These are phyloP conservation scores for Chytriomyces sp. DNA, from an alignment of 192 early-diverging fungal species.

Conservation along the genomic window DNA sequence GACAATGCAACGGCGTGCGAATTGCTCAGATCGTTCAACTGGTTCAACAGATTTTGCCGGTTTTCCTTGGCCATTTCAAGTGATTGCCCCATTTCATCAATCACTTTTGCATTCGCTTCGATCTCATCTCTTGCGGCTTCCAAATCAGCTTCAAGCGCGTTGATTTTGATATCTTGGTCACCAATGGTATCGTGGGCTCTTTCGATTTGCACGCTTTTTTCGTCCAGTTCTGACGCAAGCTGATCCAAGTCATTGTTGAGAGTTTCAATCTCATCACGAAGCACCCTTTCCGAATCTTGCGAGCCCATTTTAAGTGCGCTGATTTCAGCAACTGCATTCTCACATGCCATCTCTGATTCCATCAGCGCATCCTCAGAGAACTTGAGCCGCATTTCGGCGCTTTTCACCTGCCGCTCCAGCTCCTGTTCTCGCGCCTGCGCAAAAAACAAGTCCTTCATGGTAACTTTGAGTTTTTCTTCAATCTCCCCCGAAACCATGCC, in stretches of 20 bases:
- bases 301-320: slow-evolving; percentile 3
- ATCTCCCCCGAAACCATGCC: slow-evolving; percentile 26
- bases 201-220: slow-evolving; percentile 18
- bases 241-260: slow-evolving; percentile 11
- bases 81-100: neutral
- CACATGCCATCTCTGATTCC: slow-evolving; percentile 23
- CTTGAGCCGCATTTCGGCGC: slow-evolving; percentile 23
- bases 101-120: slow-evolving; percentile 1
- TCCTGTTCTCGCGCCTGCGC: slow-evolving; percentile 22
- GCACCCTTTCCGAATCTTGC: neutral
- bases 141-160: slow-evolving; percentile 27
- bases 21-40: neutral
- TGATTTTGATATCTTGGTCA: slow-evolving; percentile 22
- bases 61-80: neutral
- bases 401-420: slow-evolving; percentile 18
- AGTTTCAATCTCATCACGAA: slow-evolving; percentile 5
- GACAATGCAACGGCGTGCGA: slow-evolving; percentile 2
- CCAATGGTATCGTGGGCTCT: slow-evolving; percentile 31
- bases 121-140: neutral
- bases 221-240: neutral
- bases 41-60: neutral
- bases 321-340: slow-evolving; percentile 14
- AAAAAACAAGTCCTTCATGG: slow-evolving; percentile 33
- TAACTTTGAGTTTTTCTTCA: slow-evolving; percentile 26
- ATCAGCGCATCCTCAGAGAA: slow-evolving; percentile 32